Conservation (phyloP, 73 alveolate genomes). For the Tetrahymena thermophila region DNA sequence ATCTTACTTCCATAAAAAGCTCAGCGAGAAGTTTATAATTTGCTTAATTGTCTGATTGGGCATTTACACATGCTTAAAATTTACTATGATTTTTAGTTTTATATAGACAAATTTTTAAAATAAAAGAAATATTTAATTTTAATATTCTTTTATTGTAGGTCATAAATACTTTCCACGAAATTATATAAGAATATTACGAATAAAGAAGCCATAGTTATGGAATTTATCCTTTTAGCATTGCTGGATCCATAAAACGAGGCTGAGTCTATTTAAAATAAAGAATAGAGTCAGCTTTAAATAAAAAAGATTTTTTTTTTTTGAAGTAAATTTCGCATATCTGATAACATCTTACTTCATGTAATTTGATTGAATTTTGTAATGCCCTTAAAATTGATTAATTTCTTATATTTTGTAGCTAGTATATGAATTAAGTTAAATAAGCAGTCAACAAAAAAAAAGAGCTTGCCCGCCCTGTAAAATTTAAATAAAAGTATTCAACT, state of each 20-base stretch:
- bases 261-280: background rate
- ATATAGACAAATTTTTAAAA: background rate
- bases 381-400: background rate
- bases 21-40: background rate
- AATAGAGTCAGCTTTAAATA: background rate
- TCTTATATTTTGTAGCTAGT: background rate
- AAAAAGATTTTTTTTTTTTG: background rate
- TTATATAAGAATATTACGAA: background rate
- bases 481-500: background rate
- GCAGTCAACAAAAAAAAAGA: background rate
- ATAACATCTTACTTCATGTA: background rate
- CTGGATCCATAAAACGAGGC: background rate
- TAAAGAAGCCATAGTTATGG: background rate
- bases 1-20: background rate
- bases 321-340: background rate
- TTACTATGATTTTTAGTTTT: too few relatives aligned
- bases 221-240: background rate
- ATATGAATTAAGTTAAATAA: too few relatives aligned
- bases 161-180: background rate
- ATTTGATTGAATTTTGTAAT: background rate
- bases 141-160: background rate
- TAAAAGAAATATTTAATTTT: background rate
- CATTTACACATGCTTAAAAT: background rate
- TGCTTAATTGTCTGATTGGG: background rate
- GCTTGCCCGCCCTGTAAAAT: background rate